Evolutionary conservation across 352 stramenopile species (phyloP).

Genomic region (Pythium volutum): DNA sequence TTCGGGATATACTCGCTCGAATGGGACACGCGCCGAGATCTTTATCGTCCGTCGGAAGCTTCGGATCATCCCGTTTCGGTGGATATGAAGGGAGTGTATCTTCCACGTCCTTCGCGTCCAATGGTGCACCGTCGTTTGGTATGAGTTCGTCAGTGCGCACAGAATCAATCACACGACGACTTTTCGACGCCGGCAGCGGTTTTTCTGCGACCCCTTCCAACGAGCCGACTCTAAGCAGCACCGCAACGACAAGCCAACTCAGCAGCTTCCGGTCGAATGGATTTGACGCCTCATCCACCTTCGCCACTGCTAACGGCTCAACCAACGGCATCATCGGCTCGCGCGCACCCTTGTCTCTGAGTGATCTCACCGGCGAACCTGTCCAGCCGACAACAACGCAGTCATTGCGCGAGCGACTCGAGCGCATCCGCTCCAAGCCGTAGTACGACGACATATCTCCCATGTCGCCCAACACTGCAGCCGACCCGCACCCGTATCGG

Average conservation of each 20-base stretch:
- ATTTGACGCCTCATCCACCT: slow-evolving; percentile 29
- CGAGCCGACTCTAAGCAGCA: background rate
- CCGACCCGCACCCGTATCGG: too few relatives aligned
- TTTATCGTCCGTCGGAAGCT: slow-evolving; percentile 20
- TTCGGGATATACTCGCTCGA: slow-evolving; percentile 34
- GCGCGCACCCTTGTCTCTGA: slow-evolving; percentile 7
- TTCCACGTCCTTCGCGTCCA: slow-evolving; percentile 8
- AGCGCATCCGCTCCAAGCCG: slow-evolving; percentile 15
- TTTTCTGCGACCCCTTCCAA: slow-evolving; percentile 10
- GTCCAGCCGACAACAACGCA: slow-evolving; percentile 15
- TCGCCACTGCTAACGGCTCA: slow-evolving; percentile 48
- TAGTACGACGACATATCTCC: background rate
- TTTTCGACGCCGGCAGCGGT: slow-evolving; percentile 42
- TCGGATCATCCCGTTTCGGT: slow-evolving; percentile 17
- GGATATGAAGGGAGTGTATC: slow-evolving; percentile 22
- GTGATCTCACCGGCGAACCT: slow-evolving; percentile 18
- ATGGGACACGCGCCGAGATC: slow-evolving; percentile 34
- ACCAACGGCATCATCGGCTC: background rate
- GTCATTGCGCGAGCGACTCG: slow-evolving; percentile 24
- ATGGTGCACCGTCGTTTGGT: slow-evolving; percentile 12
- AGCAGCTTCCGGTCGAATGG: slow-evolving; percentile 27
- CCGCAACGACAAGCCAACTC: slow-evolving; percentile 14
- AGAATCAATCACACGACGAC: slow-evolving; percentile 40
- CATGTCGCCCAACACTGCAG: background rate
- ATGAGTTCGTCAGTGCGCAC: background rate